Base-by-base conservation (phyloP, 495 filamentous ascomycete genomes). In the Aspergillus nanangensis region DNA sequence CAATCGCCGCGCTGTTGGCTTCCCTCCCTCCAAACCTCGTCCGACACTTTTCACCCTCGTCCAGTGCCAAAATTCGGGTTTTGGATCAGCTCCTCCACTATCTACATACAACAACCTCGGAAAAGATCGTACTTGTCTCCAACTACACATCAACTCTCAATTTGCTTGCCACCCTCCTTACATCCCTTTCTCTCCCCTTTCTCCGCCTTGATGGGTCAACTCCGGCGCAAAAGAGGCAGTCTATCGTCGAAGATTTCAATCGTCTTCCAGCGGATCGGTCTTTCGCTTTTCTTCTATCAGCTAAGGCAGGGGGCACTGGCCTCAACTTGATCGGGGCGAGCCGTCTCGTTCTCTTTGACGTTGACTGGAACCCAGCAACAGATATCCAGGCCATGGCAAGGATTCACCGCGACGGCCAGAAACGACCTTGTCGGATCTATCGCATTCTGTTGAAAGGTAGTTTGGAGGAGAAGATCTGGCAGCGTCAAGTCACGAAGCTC, bases 371-470 rank as follows among this genome's bases (percentile, higher is more conserved):
- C 53, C 87, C 87, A 1, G 81, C 83, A 7, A 90, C 84, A 2
- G 87, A 92, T 53, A 68, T 84, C 15, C 87, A 92, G 58, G 87
- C 87, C n/a, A 90, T 92, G 87, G 87, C 87, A 2, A 78, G 87
- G 3, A 86, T 92, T 38, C 86, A 90, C 58, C 75, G 87, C 22
- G 86, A 90, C 51, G 87, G 87, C 13, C 87, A 92, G 56, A 87
- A 82, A 58, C 65, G 69, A 2, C 76, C 75, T 7, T 87, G 85
- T 52, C 76, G 77, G 23, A 88, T 92, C 45, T 92, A 92, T 57
- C 75, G 87, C 14, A 69, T 92, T 38, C 55, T 92, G 25, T 81
- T 84, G 23, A 75, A 84, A 21, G 87, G 87, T 4, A 84, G 77
- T 15, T 65, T 92, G 23, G 87, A 92, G 49, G 87, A 92, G 66